phyloP scores from a whole-genome alignment of 805 yeast genomes.

The Tetrapisispora namnaoensis region DNA sequence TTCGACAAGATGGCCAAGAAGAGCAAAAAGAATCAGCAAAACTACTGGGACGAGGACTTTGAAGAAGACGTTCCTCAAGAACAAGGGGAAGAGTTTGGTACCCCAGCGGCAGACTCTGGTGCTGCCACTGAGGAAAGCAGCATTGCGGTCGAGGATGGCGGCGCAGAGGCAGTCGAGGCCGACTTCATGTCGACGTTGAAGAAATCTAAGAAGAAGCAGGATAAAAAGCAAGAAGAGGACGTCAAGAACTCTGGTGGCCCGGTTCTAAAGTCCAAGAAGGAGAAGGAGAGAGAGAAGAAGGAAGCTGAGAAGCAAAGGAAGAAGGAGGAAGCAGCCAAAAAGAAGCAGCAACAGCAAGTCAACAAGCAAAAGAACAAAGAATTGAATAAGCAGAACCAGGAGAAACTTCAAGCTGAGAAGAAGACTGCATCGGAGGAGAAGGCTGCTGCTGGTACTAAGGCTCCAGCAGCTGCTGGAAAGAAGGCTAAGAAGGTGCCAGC shows the following conservation, averaged over 20 bases:
- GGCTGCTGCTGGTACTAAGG: slow-evolving; percentile 25
- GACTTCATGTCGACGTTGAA: slow-evolving; percentile 81
- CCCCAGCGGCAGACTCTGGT: slow-evolving; percentile 20
- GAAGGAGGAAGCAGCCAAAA: slow-evolving; percentile 81
- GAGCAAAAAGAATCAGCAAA: slow-evolving; percentile 60
- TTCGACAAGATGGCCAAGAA: slow-evolving; percentile 34
- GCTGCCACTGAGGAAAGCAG: slow-evolving; percentile 9
- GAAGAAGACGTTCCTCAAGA: slow-evolving; percentile 42
- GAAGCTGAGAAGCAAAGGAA: slow-evolving; percentile 84
- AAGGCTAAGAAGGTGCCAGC: slow-evolving; percentile 73
- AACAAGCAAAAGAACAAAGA: slow-evolving; percentile 49
- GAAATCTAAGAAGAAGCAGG: slow-evolving; percentile 67
- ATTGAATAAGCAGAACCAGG: slow-evolving; percentile 32
- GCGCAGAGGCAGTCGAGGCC: slow-evolving; percentile 39
- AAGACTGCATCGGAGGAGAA: slow-evolving; percentile 18
- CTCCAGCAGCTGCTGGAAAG: slow-evolving; percentile 17
- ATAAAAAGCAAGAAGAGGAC: slow-evolving; percentile 51
- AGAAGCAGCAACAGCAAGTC: slow-evolving; percentile 62
- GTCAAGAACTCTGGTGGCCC: slow-evolving; percentile 43
- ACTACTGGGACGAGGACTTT: slow-evolving; percentile 71
- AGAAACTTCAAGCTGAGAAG: slow-evolving; percentile 26
- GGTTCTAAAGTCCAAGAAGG: slow-evolving; percentile 81
- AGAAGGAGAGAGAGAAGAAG: slow-evolving; percentile 89
- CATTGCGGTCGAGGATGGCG: slow-evolving; percentile 25
- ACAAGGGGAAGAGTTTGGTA: slow-evolving; percentile 45